A percentile compares a stretch with the other conserved stretches of the same genome.
Conservation (phyloP, 495 filamentous ascomycete genomes). For the Talaromyces adpressus region DNA sequence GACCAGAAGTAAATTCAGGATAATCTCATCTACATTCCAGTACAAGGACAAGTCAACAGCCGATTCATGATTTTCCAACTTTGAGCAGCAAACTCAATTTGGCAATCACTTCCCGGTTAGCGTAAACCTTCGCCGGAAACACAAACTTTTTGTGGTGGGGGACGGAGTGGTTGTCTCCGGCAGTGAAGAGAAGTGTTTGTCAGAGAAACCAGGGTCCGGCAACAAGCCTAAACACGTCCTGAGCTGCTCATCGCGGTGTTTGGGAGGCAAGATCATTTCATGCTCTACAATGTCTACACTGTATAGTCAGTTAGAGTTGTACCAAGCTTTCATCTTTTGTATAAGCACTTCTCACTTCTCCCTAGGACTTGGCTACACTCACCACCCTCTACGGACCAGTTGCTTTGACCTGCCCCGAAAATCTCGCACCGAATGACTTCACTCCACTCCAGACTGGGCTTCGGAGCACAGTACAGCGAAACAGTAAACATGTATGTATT, state of each 20-base stretch:
- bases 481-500: neutral
- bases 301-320: no score
- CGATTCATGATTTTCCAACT: no score
- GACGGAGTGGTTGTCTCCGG: neutral
- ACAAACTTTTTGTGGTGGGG: neutral
- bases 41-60: no score
- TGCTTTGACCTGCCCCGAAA: neutral
- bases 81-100: neutral
- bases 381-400: neutral
- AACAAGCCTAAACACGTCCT: neutral
- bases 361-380: neutral
- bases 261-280: no score
- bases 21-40: no score
- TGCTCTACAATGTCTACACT: no score
- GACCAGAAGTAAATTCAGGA: no score
- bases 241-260: neutral
- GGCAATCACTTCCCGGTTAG: neutral
- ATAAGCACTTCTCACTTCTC: no score
- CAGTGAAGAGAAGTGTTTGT: no score
- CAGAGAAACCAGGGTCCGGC: neutral
- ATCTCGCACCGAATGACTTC: neutral
- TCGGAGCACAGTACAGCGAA: neutral
- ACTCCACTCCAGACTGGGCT: neutral
- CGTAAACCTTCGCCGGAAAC: neutral
- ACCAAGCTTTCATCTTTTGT: no score